These are phyloP conservation scores for Alternaria viburni DNA, from an alignment of 2,329 filamentous ascomycete genomes.

Conservation along the genomic window DNA sequence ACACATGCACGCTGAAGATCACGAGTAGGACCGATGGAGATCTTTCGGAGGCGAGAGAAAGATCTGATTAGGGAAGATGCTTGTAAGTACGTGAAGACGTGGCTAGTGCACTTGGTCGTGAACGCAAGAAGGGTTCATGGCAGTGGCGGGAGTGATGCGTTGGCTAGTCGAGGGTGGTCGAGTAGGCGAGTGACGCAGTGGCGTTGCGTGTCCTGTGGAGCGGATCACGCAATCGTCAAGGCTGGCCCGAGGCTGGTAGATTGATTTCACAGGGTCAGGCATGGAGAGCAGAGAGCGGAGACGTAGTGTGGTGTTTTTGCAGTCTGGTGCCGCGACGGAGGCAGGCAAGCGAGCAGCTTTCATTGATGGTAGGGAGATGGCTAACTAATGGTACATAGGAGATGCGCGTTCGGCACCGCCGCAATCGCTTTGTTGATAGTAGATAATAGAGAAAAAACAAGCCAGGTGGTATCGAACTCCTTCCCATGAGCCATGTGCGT, in stretches of 20 bases:
- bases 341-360: conserved; percentile 1
- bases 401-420: background rate
- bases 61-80: background rate
- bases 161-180: background rate
- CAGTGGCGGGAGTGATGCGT: background rate
- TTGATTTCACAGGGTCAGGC: background rate
- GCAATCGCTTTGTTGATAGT: background rate
- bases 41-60: background rate
- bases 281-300: background rate
- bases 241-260: background rate
- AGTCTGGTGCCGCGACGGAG: background rate
- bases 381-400: conserved; percentile 1
- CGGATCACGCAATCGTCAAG: background rate
- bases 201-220: background rate
- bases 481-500: background rate
- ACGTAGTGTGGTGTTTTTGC: background rate
- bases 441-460: background rate
- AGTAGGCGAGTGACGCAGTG: background rate
- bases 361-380: background rate
- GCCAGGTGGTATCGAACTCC: conserved; percentile 5
- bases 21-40: background rate
- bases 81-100: background rate
- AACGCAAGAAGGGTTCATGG: conserved; percentile 2
- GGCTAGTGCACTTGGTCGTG: background rate
- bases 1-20: background rate